Evolutionary conservation across 2,329 filamentous ascomycete species (phyloP), one percentile per base, ranked within the genome.

Genomic region (Helotiales sp.): DNA sequence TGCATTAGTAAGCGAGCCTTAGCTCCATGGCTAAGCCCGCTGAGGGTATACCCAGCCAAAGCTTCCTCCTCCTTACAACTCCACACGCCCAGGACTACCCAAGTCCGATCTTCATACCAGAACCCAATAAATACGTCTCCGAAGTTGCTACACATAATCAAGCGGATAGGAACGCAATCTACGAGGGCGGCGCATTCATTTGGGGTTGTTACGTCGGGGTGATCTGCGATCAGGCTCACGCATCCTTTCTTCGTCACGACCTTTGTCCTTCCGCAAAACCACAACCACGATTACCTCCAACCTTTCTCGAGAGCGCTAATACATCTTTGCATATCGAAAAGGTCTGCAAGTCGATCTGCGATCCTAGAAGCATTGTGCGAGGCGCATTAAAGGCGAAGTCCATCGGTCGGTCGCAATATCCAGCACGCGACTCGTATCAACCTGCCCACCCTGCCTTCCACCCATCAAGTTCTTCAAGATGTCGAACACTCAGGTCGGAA

Each of bases 401-500:
- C 9, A 44, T 44, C 33, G 15, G 17, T 3, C 31, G 48, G 31
- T n/a, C 48, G 48, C 44, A 50, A 47, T 19, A 40, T 47, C 29
- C 8, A 27, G 10, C 19, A 30, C 42, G 12, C 31, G 38, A 30
- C 19, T 38, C 31, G 13, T 30, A 17, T 15, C 17, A 8, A 7
- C 7, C 38, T 3, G 25, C 22, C 27, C 5, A 30, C 44, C 44
- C 31, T 13, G 7, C 24, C n/a, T 34, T 7, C 46, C 6, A 36
- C 31, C 51, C 51, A 51, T 52, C n/a, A 49, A 33, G 44, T 49
- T 51, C 58, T 36, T 42, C 59, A 69, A 63, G 38, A 72, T 72
- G 70, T 68, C 67, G 59, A 68, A 68, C 58, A 66, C 64, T 17
- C 67, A 70, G 27, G 65, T 66, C 53, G 95, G 95, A 70, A 77